These are phyloP conservation scores for Dendrothele bispora DNA, from an alignment of 768 basidiomycete species.

Conservation along the genomic window DNA sequence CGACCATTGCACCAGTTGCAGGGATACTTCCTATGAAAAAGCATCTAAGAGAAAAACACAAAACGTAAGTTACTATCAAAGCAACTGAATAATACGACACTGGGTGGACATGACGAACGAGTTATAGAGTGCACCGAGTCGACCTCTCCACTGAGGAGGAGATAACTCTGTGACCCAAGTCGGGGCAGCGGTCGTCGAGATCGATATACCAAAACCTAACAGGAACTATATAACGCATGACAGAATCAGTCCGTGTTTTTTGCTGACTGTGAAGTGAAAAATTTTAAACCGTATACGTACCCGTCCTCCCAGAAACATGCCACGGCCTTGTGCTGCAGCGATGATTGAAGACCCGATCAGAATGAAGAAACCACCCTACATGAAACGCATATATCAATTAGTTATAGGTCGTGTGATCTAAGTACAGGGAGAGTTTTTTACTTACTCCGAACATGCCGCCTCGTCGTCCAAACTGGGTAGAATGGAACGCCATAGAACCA, in stretches of 20 bases:
- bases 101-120: constrained; percentile 24
- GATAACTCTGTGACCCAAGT: constrained; percentile 41
- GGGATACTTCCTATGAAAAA: constrained; percentile 24
- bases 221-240: constrained; percentile 25
- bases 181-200: constrained; percentile 49
- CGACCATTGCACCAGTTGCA: constrained; percentile 16
- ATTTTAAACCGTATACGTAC: constrained; percentile 7
- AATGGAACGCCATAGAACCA: too few species aligned
- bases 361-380: constrained; percentile 29
- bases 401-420: constrained; percentile 25
- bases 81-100: constrained; percentile 33
- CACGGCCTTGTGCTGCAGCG: constrained; percentile 24
- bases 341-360: constrained; percentile 23
- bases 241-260: constrained; percentile 13
- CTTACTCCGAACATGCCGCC: constrained; percentile 32
- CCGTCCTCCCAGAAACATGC: constrained; percentile 20
- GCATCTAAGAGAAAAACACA: not conserved
- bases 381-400: not conserved
- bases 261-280: constrained; percentile 30
- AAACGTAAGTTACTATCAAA: constrained; percentile 25
- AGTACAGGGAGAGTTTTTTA: constrained; percentile 7
- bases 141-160: constrained; percentile 23
- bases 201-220: constrained; percentile 45
- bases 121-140: constrained; percentile 50
- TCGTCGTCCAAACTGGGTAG: constrained; percentile 16